phyloP scores from a whole-genome alignment of 371 early-diverging fungal species.

The Circinella umbellata region DNA sequence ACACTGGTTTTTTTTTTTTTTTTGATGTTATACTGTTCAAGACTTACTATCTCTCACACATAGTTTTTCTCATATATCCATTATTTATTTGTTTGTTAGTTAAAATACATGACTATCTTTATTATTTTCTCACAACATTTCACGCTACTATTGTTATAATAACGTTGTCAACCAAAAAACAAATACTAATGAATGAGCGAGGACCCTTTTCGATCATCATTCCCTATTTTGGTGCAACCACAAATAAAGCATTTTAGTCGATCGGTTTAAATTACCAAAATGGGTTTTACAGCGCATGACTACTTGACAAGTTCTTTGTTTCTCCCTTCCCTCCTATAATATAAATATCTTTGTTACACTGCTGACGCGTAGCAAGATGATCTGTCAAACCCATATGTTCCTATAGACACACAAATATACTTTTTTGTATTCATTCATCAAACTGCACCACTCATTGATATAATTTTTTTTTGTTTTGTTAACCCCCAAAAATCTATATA shows the following conservation, averaged over 20 bases:
- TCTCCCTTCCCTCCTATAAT: not conserved
- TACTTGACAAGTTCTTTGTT: not conserved
- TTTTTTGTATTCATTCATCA: no score
- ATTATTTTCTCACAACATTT: no score
- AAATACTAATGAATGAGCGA: not conserved
- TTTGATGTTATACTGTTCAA: not conserved
- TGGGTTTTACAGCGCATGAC: constrained; percentile 11
- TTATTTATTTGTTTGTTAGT: no score
- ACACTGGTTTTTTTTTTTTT: not conserved
- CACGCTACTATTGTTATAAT: no score
- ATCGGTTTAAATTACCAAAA: constrained; percentile 10
- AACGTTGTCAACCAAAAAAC: no score
- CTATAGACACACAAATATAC: not conserved
- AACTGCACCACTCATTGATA: no score
- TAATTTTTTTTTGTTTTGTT: no score
- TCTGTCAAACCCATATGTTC: constrained; percentile 18
- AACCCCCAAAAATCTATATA: no score
- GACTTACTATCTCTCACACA: not conserved
- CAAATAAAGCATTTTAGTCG: constrained; percentile 4
- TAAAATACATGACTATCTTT: no score
- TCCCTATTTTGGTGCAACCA: constrained; percentile 19
- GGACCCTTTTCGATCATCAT: constrained; percentile 15
- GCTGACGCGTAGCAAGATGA: constrained; percentile 25
- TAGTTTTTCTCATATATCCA: no score
- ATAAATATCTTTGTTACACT: constrained; percentile 12